A percentile compares a stretch with the other conserved stretches of the same genome.
Conservation (phyloP, 352 stramenopile species). For the Thalassiosira oceanica region DNA sequence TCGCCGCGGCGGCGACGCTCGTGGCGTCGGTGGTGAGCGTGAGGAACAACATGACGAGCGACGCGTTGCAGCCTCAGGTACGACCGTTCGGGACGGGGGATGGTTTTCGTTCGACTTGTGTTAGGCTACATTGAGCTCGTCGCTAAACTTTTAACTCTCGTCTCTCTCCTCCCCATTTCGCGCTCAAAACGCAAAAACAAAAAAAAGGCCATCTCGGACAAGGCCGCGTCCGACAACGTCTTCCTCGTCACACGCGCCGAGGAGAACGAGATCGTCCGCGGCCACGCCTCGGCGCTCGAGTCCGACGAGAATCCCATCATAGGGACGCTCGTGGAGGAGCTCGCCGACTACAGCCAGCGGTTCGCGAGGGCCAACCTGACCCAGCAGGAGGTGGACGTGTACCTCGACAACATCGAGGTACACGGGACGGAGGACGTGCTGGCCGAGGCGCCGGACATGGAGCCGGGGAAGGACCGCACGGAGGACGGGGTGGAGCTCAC, state of each 20-base stretch:
- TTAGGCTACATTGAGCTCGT: too few relatives aligned
- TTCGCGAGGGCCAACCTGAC: slow-evolving; percentile 52
- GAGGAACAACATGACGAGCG: slow-evolving; percentile 41
- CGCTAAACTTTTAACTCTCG: too few relatives aligned
- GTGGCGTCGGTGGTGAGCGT: slow-evolving; percentile 89
- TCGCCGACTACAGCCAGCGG: slow-evolving; percentile 55
- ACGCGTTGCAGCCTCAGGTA: slow-evolving; percentile 14
- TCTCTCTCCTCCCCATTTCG: too few relatives aligned
- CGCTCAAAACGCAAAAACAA: too few relatives aligned
- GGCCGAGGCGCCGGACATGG: slow-evolving; percentile 23
- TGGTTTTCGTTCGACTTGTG: too few relatives aligned
- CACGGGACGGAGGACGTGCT: slow-evolving; percentile 27
- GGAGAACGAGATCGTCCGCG: slow-evolving; percentile 56
- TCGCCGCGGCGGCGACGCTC: slow-evolving; percentile 88
- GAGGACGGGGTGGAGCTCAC: slow-evolving; percentile 21
- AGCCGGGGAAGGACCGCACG: slow-evolving; percentile 21
- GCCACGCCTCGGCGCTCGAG: slow-evolving; percentile 15
- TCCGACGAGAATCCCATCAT: slow-evolving; percentile 48
- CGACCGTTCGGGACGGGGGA: too few relatives aligned
- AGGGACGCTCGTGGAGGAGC: slow-evolving; percentile 48
- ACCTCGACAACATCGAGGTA: slow-evolving; percentile 43
- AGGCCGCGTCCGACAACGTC: slow-evolving; percentile 37
- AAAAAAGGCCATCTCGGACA: too few relatives aligned
- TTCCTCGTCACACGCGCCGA: slow-evolving; percentile 52
- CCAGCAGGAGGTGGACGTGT: slow-evolving; percentile 66